Evolutionary conservation across 1,284 basidiomycete genomes (phyloP), one percentile per base, ranked within the genome.

Genomic region (Vanrija sp.): DNA sequence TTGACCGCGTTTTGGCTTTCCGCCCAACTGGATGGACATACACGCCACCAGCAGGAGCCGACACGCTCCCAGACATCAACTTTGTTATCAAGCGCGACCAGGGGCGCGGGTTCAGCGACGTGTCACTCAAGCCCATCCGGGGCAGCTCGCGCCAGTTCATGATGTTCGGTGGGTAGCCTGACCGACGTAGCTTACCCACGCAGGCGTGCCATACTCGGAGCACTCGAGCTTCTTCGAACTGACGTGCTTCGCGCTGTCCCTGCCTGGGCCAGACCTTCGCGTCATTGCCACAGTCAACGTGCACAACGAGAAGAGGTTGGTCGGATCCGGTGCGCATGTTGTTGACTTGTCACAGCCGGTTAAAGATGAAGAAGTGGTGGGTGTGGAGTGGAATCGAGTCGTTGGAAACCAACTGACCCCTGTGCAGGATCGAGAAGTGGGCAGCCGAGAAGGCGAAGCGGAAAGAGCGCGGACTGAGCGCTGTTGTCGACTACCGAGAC

Each of bases 281-380:
- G 94, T 98, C 80, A 94, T 98, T 61, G 89, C 95, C 5, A 98
- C 95, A 0, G 94, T 98, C 41, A 98, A 97, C 65, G 87, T 98
- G 0, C 89, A 88, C 16, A 92, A 81, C 60, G 85, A 88, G 67
- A 77, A 71, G 19, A 88, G 70, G 71, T 71, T 41, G 57, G 68
- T 44, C 36, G 12, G 63, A 16, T 59, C 66, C 12, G 44, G 45
- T n/a, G n/a, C n/a, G n/a, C n/a, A n/a, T n/a, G 23, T 27, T 35
- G 19, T 19, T 55, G 44, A 55, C 31, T 7, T 27, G 31, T 5
- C 15, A 31, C 50, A 73, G 86, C 47, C 78, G 89, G 53, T 84
- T 79, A 1, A 94, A 89, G 78, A 95, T 96, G 87, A 78, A 81
- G 38, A 83, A 81, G 59, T 95, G 76, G 75, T 69, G 39, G 65